These are phyloP conservation scores for Solanum etuberosum DNA, from an alignment of 257 asterid genomes.

Conservation along the genomic window DNA sequence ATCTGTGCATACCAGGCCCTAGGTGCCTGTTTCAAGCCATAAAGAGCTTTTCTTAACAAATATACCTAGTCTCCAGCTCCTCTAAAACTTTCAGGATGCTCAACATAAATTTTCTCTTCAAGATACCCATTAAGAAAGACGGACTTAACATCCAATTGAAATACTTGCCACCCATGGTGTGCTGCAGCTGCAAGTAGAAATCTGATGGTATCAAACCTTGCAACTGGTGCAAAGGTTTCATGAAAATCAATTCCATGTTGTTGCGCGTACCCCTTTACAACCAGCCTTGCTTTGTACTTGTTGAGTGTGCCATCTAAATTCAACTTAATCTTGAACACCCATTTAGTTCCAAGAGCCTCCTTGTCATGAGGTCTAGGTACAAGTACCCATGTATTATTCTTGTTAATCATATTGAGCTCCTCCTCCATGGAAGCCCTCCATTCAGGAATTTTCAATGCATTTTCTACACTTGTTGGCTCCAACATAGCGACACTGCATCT, in stretches of 20 bases:
- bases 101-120: background rate
- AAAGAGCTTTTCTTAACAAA: no score
- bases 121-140: background rate
- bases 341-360: background rate
- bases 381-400: background rate
- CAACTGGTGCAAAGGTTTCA: background rate
- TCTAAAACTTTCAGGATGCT: background rate
- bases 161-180: background rate
- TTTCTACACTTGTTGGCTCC: no score
- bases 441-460: no score
- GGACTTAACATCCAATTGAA: background rate
- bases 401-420: background rate
- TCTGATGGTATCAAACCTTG: background rate
- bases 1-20: background rate
- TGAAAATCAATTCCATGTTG: background rate
- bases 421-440: no score
- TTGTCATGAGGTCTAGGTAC: background rate
- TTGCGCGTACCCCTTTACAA: background rate
- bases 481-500: no score
- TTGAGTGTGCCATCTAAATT: background rate
- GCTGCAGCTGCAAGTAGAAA: background rate
- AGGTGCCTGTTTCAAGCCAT: background rate
- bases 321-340: background rate
- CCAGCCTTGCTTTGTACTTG: background rate
- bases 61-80: background rate